Evolutionary conservation across 2,329 filamentous ascomycete genomes (phyloP), one percentile per base, ranked within the genome.

Genomic region (Ophiocordyceps camponoti-floridani): DNA sequence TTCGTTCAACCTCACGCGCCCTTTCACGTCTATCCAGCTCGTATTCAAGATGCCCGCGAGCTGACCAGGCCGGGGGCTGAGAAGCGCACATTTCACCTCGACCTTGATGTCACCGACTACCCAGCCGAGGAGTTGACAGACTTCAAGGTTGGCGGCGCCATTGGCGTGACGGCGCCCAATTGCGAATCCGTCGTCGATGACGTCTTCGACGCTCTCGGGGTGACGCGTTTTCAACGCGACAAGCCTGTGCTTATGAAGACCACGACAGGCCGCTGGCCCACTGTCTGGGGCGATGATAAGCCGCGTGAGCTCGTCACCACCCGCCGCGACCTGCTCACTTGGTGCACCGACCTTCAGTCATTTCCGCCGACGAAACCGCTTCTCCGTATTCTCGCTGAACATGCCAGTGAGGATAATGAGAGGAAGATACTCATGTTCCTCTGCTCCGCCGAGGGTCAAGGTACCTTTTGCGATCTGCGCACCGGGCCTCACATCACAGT

Each of bases 71-170:
- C 76, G 23, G 89, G 89, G 19, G 91, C 91, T 5, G 86, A 94
- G 69, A 98, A 98, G 75, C 76, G 89, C 48, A 98, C 91, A 0
- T 94, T 89, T 61, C 91, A 98, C 63, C 96, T 96, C 55, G 91
- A 96, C 55, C 77, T 98, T 41, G 91, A 98, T 55, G 82, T 98
- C 43, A 95, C 89, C 43, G 82, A 94, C 58, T 98, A 98, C 55
- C 87, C 91, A 0, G 74, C 77, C 18, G 86, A 93, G 64, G 82
- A 84, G 45, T 72, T 75, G 43, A 78, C 88, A 5, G 91, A 96
- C 58, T 98, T 96, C 71, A 88, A 89, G 58, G 91, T 98, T 16
- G 91, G 91, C 47, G 91, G 91, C 45, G 91, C 91, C 44, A 89
- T 98, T 60, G 91, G 91, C 37, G 77, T 98, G 47, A 86, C 84